Evolutionary conservation across 805 yeast species (phyloP).

Genomic region (Candida sithepensis): DNA sequence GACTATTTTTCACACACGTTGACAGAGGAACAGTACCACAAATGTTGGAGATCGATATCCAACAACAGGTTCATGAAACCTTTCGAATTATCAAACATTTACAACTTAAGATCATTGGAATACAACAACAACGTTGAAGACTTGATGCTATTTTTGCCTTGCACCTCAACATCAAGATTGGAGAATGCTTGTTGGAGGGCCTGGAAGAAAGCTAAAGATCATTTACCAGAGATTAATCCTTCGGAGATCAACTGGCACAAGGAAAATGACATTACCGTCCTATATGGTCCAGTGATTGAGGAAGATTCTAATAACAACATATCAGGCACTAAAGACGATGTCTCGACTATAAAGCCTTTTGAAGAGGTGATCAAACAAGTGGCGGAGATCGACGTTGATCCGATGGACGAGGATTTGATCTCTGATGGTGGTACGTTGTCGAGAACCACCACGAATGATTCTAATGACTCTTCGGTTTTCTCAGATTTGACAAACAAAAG

Average conservation of each 20-base stretch:
- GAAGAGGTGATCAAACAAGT: neutral
- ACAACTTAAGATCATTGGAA: slow-evolving; percentile 19
- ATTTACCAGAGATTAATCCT: slow-evolving; percentile 45
- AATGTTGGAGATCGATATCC: slow-evolving; percentile 40
- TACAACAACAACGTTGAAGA: slow-evolving; percentile 29
- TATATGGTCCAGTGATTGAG: slow-evolving; percentile 46
- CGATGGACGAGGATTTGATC: slow-evolving; percentile 8
- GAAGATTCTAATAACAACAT: slow-evolving; percentile 8
- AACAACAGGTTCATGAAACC: slow-evolving; percentile 34
- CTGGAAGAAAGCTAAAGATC: slow-evolving; percentile 79
- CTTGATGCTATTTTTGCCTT: slow-evolving; percentile 31
- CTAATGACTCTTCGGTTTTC: slow-evolving; percentile 2
- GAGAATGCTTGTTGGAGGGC: slow-evolving; percentile 93
- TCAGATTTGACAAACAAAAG: slow-evolving; percentile 8
- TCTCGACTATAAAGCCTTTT: neutral
- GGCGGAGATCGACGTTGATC: neutral
- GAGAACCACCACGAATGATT: slow-evolving; percentile 8
- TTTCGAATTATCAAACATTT: slow-evolving; percentile 28
- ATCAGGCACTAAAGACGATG: too few species aligned
- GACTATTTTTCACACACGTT: slow-evolving; percentile 40
- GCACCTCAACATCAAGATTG: slow-evolving; percentile 41
- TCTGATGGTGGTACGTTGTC: slow-evolving; percentile 8
- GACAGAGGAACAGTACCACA: slow-evolving; percentile 33
- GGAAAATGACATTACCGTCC: slow-evolving; percentile 50
- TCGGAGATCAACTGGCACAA: slow-evolving; percentile 50